Base-by-base conservation (phyloP, 345 rosid species). In the Arabidopsis arenosa region DNA sequence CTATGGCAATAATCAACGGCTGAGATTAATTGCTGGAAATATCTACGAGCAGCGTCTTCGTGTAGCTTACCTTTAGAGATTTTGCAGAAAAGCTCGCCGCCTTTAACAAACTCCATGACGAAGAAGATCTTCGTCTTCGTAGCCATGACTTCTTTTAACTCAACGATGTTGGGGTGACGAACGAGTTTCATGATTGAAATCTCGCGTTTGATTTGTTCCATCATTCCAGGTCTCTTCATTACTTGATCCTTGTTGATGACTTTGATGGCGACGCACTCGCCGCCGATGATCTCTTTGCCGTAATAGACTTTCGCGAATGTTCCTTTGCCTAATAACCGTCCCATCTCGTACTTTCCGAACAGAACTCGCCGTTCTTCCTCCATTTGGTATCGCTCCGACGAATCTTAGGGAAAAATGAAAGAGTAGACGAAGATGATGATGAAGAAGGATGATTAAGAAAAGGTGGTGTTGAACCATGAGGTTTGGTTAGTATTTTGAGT, bases 1-100 rank as follows among this genome's bases (percentile, higher is more conserved):
- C 93, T 88, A 32, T 89, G 98, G 48, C 98, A 93, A 44, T 84
- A 91, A 63, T 86, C 92, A 11, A 93, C 82, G n/a, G 97, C 97
- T 0, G 87, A 79, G 47, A 89, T 88, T 5, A 93, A 66, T 32
- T 91, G 93, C 33, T 91, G 98, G 73, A 93, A 89, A 52, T 86
- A 93, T 32, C 80, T 80, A 12, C 97, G 80, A 1, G 87, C 96
- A 0, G 35, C 49, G 6, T 87, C 85, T 62, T 91, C 97, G 3
- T 44, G 77, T 0, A 93, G 84, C 70, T 77, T 89, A 15, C 98
- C 98, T 21, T 73, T 84, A 5, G 79, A 66, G 9, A 93, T 78
- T 52, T 84, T 89, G 0, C 87, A 79, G 70, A 88, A 93, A 7
- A 93, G 87, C 76, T 93, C 97, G 1, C 97, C 97, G 52, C 97